phyloP scores from a whole-genome alignment of 2,329 filamentous ascomycete genomes.

The Emergomyces pasteurianus region DNA sequence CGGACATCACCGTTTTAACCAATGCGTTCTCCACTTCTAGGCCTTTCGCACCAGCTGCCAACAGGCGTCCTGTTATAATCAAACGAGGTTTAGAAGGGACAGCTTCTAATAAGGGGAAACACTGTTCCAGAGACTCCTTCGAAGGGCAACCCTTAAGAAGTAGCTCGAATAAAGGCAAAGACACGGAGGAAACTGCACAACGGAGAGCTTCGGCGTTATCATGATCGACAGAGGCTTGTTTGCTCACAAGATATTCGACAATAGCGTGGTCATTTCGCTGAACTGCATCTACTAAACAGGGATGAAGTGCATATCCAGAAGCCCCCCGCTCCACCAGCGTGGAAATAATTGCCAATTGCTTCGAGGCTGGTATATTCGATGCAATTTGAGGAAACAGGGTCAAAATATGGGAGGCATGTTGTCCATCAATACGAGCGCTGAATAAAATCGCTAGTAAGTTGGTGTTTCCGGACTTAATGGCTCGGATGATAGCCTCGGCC shows the following conservation, averaged over 20 bases:
- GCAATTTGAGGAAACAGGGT: slow-evolving; percentile 7
- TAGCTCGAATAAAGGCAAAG: slow-evolving; percentile 8
- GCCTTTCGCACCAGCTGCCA: slow-evolving; percentile 11
- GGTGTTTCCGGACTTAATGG: slow-evolving; percentile 37
- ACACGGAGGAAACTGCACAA: slow-evolving; percentile 9
- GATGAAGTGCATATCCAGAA: slow-evolving; percentile 11
- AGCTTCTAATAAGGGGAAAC: slow-evolving; percentile 7
- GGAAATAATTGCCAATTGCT: slow-evolving; percentile 12
- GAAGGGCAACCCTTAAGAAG: slow-evolving; percentile 10
- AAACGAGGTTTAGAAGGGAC: slow-evolving; percentile 5
- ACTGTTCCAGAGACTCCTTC: slow-evolving; percentile 6
- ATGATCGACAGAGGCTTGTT: slow-evolving; percentile 16
- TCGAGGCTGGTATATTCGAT: slow-evolving; percentile 5
- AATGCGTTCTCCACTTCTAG: slow-evolving; percentile 7
- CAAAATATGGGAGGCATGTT: slow-evolving; percentile 36
- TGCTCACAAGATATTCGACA: slow-evolving; percentile 12
- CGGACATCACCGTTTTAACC: slow-evolving; percentile 2
- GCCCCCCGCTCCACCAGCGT: slow-evolving; percentile 10
- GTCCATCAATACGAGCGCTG: slow-evolving; percentile 30
- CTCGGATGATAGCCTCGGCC: slow-evolving; percentile 38
- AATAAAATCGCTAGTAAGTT: slow-evolving; percentile 40
- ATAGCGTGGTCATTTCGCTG: slow-evolving; percentile 13
- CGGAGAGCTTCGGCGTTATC: slow-evolving; percentile 13
- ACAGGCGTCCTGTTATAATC: slow-evolving; percentile 4
- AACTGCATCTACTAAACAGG: slow-evolving; percentile 13